Evolutionary conservation across 2,329 filamentous ascomycete genomes (phyloP).

Genomic region (Tympanopsis confertula): DNA sequence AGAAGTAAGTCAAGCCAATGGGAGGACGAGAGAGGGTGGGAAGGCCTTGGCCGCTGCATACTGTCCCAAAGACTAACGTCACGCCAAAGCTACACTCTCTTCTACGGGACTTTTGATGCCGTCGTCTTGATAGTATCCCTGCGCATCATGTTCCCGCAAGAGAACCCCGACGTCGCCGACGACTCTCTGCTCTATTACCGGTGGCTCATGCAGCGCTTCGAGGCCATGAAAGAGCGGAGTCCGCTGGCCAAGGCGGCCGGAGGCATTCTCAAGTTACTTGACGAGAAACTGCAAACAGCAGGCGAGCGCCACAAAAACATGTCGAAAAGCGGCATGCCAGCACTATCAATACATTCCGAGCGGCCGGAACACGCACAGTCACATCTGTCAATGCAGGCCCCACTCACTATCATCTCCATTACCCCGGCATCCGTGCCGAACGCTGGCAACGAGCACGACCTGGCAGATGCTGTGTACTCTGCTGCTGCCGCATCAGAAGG

Average conservation of each 20-base stretch:
- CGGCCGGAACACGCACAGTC: background rate
- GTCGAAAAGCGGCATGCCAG: background rate
- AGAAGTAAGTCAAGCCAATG: constrained; percentile 18
- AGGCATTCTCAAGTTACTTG: constrained; percentile 41
- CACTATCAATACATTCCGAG: background rate
- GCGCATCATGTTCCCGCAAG: constrained; percentile 46
- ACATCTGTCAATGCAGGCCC: background rate
- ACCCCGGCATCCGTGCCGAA: background rate
- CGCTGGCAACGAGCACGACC: background rate
- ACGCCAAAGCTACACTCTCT: constrained; percentile 41
- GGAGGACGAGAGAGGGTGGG: too few species aligned
- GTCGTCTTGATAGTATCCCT: constrained; percentile 48
- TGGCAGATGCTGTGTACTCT: background rate
- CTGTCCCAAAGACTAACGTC: too few species aligned
- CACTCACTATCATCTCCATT: background rate
- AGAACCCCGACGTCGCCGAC: constrained; percentile 34
- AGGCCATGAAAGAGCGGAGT: constrained; percentile 40
- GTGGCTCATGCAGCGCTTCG: constrained; percentile 47
- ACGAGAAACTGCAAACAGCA: constrained; percentile 37
- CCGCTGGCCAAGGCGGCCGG: constrained; percentile 39
- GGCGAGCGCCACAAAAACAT: constrained; percentile 14
- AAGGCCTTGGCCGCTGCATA: too few species aligned
- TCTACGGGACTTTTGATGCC: constrained; percentile 54
- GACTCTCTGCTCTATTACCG: constrained; percentile 41
- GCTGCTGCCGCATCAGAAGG: too few species aligned